Evolutionary conservation across 495 filamentous ascomycete genomes (phyloP).

Genomic region (Penicillium nucicola): DNA sequence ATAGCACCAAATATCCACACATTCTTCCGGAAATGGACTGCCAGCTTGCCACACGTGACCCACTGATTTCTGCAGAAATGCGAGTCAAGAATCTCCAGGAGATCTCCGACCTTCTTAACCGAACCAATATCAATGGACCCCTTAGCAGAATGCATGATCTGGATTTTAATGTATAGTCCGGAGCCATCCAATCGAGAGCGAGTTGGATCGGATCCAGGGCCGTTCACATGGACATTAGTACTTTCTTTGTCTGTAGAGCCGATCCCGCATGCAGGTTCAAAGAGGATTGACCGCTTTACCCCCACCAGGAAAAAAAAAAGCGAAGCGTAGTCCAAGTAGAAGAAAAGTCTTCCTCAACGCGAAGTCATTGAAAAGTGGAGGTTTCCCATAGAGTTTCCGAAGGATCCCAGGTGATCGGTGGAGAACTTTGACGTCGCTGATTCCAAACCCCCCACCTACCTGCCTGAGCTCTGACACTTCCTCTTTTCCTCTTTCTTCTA

Average conservation of each 20-base stretch:
- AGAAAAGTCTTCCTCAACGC: too few relatives aligned
- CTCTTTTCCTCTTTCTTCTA: constrained; percentile 3
- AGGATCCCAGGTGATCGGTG: constrained; percentile 35
- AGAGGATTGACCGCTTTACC: constrained; percentile 12
- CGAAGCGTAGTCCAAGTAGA: too few relatives aligned
- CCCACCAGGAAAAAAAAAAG: constrained; percentile 8
- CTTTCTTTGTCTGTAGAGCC: too few relatives aligned
- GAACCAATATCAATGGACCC: too few relatives aligned
- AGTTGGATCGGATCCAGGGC: too few relatives aligned
- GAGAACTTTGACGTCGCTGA: constrained; percentile 42
- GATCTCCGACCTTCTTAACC: too few relatives aligned
- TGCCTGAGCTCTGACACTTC: constrained; percentile 16
- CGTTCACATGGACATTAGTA: too few relatives aligned
- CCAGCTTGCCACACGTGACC: constrained; percentile 1
- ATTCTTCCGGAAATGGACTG: neutral
- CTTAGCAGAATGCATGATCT: too few relatives aligned
- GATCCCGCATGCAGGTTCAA: constrained; percentile 3
- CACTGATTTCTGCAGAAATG: neutral
- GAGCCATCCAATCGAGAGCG: too few relatives aligned
- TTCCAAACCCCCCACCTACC: constrained; percentile 21
- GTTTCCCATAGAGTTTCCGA: constrained; percentile 26
- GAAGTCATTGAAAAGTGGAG: constrained; percentile 8
- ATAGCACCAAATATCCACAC: constrained; percentile 1
- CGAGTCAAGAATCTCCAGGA: too few relatives aligned
- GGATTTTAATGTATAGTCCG: too few relatives aligned